phyloP scores from a whole-genome alignment of 352 stramenopile species.

The Bremia lactucae region DNA sequence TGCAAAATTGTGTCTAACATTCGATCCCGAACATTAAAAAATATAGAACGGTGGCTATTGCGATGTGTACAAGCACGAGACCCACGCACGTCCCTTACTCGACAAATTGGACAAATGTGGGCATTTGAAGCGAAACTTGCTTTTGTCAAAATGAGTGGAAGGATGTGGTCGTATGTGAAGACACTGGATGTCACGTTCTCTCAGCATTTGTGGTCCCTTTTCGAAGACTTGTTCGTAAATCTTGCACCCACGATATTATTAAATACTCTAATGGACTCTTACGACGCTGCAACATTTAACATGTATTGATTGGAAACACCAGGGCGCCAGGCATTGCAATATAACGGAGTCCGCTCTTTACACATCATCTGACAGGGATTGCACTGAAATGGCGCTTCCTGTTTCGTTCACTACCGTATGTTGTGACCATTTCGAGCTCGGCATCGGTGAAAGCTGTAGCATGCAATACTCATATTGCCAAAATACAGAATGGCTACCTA shows the following conservation, averaged over 20 bases:
- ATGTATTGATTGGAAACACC: constrained; percentile 53
- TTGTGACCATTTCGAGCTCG: too few species aligned
- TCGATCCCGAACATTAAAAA: constrained; percentile 51
- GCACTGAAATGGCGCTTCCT: constrained; percentile 17
- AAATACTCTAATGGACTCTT: constrained; percentile 38
- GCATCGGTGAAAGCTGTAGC: too few species aligned
- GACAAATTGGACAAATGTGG: constrained; percentile 54
- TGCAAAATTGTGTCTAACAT: constrained; percentile 47
- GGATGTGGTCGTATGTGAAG: constrained; percentile 5
- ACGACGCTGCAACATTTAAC: too few species aligned
- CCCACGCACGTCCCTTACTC: constrained; percentile 38
- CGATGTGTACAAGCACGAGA: constrained; percentile 45
- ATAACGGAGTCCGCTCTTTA: too few species aligned
- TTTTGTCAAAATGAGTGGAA: constrained; percentile 61
- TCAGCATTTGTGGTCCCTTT: constrained; percentile 10
- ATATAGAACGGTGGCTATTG: constrained; percentile 26
- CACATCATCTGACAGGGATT: too few species aligned
- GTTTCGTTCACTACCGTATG: too few species aligned
- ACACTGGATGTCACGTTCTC: constrained; percentile 11
- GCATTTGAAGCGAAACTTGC: constrained; percentile 39
- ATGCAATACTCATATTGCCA: too few species aligned
- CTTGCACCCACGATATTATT: constrained; percentile 56
- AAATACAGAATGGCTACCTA: too few species aligned
- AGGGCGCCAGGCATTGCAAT: constrained; percentile 40
- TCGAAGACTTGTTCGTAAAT: constrained; percentile 6